Conservation (phyloP, 2,329 filamentous ascomycete species). For the Cytospora leucostoma region DNA sequence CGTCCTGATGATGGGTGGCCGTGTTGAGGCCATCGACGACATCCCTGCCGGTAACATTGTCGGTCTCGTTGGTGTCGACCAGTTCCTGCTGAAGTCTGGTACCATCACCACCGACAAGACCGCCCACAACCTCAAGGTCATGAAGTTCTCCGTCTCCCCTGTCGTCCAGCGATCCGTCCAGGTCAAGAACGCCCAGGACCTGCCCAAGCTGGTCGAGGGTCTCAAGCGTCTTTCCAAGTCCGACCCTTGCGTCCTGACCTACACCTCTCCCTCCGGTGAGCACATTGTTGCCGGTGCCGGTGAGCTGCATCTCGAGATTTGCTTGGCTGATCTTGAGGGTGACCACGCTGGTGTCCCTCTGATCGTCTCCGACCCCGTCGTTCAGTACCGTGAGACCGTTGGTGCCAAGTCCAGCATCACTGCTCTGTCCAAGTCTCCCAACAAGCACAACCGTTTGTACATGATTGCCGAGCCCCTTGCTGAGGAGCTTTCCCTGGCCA, state of each 20-base stretch:
- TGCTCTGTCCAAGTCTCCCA: constrained; percentile 98
- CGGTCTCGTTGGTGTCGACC: constrained; percentile 98
- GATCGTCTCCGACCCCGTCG: constrained; percentile 96
- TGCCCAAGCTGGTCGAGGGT: constrained; percentile 99
- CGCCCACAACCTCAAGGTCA: constrained; percentile 99
- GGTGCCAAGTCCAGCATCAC: constrained; percentile 83
- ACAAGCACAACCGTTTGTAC: constrained; percentile 99
- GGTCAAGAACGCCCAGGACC: constrained; percentile 99
- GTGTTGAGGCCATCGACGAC: constrained; percentile 98
- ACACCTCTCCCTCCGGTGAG: constrained; percentile 90
- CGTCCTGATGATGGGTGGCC: constrained; percentile 99
- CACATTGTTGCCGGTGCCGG: constrained; percentile 98
- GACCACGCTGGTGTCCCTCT: constrained; percentile 99
- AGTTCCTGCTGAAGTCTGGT: constrained; percentile 99
- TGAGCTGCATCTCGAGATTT: constrained; percentile 99
- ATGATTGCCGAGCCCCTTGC: constrained; percentile 86
- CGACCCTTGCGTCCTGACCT: constrained; percentile 94
- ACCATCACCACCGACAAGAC: constrained; percentile 96
- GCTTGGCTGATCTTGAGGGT: constrained; percentile 99
- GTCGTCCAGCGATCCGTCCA: constrained; percentile 98
- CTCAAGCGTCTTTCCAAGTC: constrained; percentile 99
- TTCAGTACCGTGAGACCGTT: constrained; percentile 98
- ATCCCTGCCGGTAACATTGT: constrained; percentile 99
- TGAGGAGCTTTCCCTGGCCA: constrained; percentile 88
- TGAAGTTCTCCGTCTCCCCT: constrained; percentile 99